Conservation (phyloP, 2,329 filamentous ascomycete genomes). For the Curvularia hawaiiensis region DNA sequence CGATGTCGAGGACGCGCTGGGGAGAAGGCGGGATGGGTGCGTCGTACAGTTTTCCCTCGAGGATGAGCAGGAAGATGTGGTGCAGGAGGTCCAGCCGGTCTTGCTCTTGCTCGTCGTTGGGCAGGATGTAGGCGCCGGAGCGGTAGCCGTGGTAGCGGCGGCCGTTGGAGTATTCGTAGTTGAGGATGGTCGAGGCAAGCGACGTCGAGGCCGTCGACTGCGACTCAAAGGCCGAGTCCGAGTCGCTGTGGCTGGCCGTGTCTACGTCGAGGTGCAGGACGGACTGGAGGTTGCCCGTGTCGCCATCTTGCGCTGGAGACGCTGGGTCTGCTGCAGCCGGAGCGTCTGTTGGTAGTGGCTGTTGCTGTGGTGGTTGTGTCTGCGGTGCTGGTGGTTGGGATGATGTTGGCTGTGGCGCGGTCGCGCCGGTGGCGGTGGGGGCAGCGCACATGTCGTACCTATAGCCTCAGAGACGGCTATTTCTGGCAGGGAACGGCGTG, state of each 20-base stretch:
- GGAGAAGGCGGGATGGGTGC: slow-evolving; percentile 34
- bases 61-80: slow-evolving; percentile 45
- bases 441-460: slow-evolving; percentile 16
- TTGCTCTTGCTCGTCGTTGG: slow-evolving; percentile 48
- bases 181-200: slow-evolving; percentile 43
- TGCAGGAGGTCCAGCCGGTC: slow-evolving; percentile 48
- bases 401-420: slow-evolving; percentile 6
- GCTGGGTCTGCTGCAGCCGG: not conserved
- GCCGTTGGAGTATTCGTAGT: slow-evolving; percentile 48
- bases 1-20: slow-evolving; percentile 44
- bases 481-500: not conserved
- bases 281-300: slow-evolving; percentile 26
- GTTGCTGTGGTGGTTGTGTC: slow-evolving; percentile 2
- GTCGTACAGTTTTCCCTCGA: slow-evolving; percentile 45
- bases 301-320: slow-evolving; percentile 1
- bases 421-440: slow-evolving; percentile 17
- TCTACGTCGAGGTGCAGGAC: slow-evolving; percentile 39
- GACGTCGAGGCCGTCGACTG: slow-evolving; percentile 39
- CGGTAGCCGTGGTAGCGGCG: slow-evolving; percentile 48
- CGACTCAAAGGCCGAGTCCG: slow-evolving; percentile 41
- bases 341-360: not conserved
- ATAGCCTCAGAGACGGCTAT: not conserved
- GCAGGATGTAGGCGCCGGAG: slow-evolving; percentile 42
- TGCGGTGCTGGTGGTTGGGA: not conserved
- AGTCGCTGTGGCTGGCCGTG: slow-evolving; percentile 32